Evolutionary conservation across 1,284 basidiomycete species (phyloP).

Genomic region (Tilletiopsis washingtonensis): DNA sequence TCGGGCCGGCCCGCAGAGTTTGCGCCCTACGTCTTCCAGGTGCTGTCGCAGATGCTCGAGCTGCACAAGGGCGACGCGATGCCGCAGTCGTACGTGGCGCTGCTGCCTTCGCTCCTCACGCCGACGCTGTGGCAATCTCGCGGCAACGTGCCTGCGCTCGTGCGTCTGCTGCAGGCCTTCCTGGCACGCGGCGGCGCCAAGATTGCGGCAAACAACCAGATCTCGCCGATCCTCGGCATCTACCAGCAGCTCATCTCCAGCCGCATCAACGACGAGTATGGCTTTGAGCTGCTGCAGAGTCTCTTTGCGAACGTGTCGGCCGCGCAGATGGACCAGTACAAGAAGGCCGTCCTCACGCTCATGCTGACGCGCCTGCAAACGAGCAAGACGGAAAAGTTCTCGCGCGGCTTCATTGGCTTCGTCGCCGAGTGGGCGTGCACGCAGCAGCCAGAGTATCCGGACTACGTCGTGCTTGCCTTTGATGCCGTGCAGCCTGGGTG

Average conservation of each 20-base stretch:
- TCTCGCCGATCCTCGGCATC: constrained; percentile 75
- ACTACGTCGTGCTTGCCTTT: constrained; percentile 66
- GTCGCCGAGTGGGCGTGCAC: constrained; percentile 68
- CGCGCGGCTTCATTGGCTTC: constrained; percentile 74
- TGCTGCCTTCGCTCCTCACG: constrained; percentile 76
- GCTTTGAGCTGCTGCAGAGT: constrained; percentile 77
- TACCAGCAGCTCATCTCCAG: constrained; percentile 84
- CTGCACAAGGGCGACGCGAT: constrained; percentile 57
- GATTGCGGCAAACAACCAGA: constrained; percentile 67
- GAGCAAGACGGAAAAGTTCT: constrained; percentile 82
- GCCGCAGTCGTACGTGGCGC: constrained; percentile 67
- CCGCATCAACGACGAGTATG: constrained; percentile 81
- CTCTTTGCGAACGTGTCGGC: constrained; percentile 62
- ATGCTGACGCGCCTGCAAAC: constrained; percentile 76
- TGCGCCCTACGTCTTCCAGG: constrained; percentile 93
- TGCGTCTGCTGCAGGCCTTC: constrained; percentile 79
- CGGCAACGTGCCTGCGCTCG: constrained; percentile 90
- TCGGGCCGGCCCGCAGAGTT: constrained; percentile 61
- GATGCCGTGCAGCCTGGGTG: constrained; percentile 75
- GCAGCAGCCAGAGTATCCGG: constrained; percentile 63
- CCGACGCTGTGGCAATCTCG: constrained; percentile 86
- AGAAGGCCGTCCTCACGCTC: constrained; percentile 70
- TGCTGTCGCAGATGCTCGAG: constrained; percentile 91
- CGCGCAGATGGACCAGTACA: constrained; percentile 61
- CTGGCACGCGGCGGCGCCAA: constrained; percentile 62